Conservation (phyloP, 2,329 filamentous ascomycete species). For the Sarocladium kiliense region DNA sequence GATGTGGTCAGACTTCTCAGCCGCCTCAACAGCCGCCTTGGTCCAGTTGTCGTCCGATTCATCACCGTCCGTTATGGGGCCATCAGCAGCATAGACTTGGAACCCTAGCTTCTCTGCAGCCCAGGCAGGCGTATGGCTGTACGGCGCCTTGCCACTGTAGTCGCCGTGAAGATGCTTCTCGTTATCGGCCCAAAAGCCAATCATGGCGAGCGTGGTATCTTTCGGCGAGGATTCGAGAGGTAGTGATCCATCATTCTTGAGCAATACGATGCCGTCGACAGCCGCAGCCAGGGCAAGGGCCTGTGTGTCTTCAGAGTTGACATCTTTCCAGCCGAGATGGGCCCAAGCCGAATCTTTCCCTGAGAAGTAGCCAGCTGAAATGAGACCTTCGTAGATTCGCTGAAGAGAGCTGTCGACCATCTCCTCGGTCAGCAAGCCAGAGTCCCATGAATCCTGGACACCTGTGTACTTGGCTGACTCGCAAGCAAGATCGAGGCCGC, state of each 20-base stretch:
- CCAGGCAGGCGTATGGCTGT: constrained; percentile 46
- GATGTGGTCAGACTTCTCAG: constrained; percentile 42
- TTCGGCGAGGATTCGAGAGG: constrained; percentile 34
- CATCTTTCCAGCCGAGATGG: constrained; percentile 47
- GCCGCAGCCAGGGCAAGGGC: constrained; percentile 51
- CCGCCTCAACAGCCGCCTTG: constrained; percentile 30
- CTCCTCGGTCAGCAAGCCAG: constrained; percentile 24
- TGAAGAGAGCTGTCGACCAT: constrained; percentile 13
- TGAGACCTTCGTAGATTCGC: constrained; percentile 48
- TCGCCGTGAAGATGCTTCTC: constrained; percentile 17
- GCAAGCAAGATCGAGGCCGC: constrained; percentile 27
- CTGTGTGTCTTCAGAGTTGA: constrained; percentile 48
- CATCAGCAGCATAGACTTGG: constrained; percentile 30
- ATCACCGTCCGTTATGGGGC: constrained; percentile 17
- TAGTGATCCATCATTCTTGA: constrained; percentile 50
- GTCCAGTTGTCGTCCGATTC: no score
- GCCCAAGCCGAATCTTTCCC: constrained; percentile 36
- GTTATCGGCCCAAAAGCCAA: constrained; percentile 28
- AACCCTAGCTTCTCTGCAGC: constrained; percentile 11
- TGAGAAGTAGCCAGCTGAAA: constrained; percentile 55
- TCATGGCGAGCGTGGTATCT: constrained; percentile 17
- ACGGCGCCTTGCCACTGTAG: constrained; percentile 39
- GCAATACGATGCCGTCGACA: constrained; percentile 35
- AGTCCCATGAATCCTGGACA: constrained; percentile 20
- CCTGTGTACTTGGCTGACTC: constrained; percentile 20